These are phyloP conservation scores for Hanseniaspora meyeri DNA, from an alignment of 805 yeast species.

Conservation along the genomic window DNA sequence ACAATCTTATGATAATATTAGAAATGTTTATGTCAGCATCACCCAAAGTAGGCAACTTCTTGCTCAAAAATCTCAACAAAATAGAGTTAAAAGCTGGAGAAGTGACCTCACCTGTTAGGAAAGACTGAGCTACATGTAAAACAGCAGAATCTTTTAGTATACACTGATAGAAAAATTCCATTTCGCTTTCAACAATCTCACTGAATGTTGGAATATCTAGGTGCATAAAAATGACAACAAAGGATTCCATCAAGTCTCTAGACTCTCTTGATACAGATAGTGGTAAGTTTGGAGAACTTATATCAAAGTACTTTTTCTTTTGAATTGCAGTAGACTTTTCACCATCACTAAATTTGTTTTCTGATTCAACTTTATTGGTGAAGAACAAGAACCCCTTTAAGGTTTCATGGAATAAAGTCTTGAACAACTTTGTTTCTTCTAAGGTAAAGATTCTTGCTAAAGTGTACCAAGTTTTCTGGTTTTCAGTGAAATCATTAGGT, in stretches of 20 bases:
- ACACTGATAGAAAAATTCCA: conserved; percentile 62
- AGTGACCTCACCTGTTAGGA: conserved; percentile 86
- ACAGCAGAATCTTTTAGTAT: conserved; percentile 75
- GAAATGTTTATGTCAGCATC: conserved; percentile 65
- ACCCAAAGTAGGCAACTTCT: conserved; percentile 66
- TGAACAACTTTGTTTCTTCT: conserved; percentile 71
- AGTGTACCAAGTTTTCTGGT: conserved; percentile 63
- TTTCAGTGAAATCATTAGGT: conserved; percentile 40
- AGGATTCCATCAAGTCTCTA: conserved; percentile 87
- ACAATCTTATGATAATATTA: conserved; percentile 69
- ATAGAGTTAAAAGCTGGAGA: conserved; percentile 85
- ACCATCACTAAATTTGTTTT: background rate
- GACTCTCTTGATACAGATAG: conserved; percentile 84
- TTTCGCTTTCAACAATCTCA: conserved; percentile 74
- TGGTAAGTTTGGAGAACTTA: conserved; percentile 71
- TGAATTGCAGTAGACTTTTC: background rate
- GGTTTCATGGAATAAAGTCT: conserved; percentile 72
- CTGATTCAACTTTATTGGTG: conserved; percentile 31
- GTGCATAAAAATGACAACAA: conserved; percentile 86
- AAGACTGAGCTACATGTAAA: conserved; percentile 84
- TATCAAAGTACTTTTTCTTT: conserved; percentile 37
- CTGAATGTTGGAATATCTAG: conserved; percentile 92
- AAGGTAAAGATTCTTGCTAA: conserved; percentile 69
- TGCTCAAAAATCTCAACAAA: conserved; percentile 59
- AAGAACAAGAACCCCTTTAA: conserved; percentile 69